A percentile compares a stretch with the other conserved stretches of the same genome.
phyloP scores from a whole-genome alignment of 768 basidiomycete genomes.

The Boletus vermiculosoides region DNA sequence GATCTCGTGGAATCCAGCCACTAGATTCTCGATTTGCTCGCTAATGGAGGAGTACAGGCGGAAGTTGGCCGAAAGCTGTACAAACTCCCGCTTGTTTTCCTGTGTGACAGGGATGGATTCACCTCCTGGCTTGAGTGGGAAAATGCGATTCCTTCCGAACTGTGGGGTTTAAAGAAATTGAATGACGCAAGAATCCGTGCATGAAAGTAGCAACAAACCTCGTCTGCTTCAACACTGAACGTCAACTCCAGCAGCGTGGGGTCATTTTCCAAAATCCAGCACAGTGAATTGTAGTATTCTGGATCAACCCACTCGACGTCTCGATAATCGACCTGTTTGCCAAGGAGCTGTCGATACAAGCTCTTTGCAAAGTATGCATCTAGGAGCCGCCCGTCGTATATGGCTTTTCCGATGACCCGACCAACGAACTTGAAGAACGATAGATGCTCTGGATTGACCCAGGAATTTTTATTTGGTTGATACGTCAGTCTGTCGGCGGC shows the following conservation, averaged over 20 bases:
- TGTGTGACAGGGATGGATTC: conserved; percentile 85
- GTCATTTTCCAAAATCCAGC: conserved; percentile 98
- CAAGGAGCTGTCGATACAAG: conserved; percentile 91
- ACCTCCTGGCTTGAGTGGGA: conserved; percentile 85
- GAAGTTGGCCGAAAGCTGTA: conserved; percentile 92
- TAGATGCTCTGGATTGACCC: conserved; percentile 93
- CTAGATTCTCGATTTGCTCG: conserved; percentile 89
- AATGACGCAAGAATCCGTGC: neutral
- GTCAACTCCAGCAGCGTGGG: conserved; percentile 82
- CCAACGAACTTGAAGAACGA: conserved; percentile 99
- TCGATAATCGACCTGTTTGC: conserved; percentile 90
- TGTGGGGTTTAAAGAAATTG: conserved; percentile 28
- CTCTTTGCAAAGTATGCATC: conserved; percentile 99
- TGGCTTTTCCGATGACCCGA: conserved; percentile 95
- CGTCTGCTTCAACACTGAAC: conserved; percentile 95
- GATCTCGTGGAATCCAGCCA: conserved; percentile 94
- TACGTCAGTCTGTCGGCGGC: conserved; percentile 94
- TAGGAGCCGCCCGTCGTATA: conserved; percentile 92
- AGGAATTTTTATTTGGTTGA: conserved; percentile 91
- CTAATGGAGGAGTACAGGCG: conserved; percentile 91
- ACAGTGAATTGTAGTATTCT: conserved; percentile 95
- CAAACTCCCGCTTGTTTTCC: conserved; percentile 96
- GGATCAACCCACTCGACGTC: conserved; percentile 99
- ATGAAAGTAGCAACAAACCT: conserved; percentile 43
- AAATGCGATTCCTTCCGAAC: conserved; percentile 90